Percentiles rank a stretch among this genome's conserved stretches.
phyloP scores from a whole-genome alignment of 768 basidiomycete species.

The Gyrodon lividus region DNA sequence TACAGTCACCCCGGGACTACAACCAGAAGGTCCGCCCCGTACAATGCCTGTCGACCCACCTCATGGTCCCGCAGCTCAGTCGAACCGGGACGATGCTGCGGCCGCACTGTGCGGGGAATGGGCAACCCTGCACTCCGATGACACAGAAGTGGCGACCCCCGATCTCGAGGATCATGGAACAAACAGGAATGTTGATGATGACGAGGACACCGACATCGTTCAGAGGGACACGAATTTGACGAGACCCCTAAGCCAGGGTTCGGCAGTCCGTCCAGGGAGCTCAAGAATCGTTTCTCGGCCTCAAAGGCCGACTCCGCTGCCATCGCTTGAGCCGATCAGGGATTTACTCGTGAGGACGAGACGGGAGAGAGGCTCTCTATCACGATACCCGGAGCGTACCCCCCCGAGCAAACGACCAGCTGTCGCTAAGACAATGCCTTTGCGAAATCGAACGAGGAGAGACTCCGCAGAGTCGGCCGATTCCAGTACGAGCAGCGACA shows the following conservation, averaged over 20 bases:
- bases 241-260: background rate
- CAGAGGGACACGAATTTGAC: background rate
- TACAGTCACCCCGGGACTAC: conserved; percentile 2
- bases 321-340: conserved; percentile 17
- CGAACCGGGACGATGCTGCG: background rate
- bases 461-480: conserved; percentile 6
- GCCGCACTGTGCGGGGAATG: background rate
- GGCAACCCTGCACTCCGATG: background rate
- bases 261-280: background rate
- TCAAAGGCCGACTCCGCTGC: background rate
- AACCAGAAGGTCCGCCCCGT: background rate
- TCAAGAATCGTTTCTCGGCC: conserved; percentile 2
- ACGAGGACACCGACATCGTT: background rate
- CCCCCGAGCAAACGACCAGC: background rate
- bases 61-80: background rate
- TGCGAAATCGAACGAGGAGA: conserved; percentile 10
- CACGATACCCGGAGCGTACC: background rate
- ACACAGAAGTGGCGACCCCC: background rate
- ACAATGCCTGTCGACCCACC: background rate
- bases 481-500: conserved; percentile 14
- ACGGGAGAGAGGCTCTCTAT: conserved; percentile 4
- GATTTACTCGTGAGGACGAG: conserved; percentile 7
- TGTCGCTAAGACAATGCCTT: background rate
- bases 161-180: conserved; percentile 8
- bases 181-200: background rate